Percentiles rank a stretch among this genome's conserved stretches.
Evolutionary conservation across 352 stramenopile genomes (phyloP).

Genomic region (Phytophthora tubulina): DNA sequence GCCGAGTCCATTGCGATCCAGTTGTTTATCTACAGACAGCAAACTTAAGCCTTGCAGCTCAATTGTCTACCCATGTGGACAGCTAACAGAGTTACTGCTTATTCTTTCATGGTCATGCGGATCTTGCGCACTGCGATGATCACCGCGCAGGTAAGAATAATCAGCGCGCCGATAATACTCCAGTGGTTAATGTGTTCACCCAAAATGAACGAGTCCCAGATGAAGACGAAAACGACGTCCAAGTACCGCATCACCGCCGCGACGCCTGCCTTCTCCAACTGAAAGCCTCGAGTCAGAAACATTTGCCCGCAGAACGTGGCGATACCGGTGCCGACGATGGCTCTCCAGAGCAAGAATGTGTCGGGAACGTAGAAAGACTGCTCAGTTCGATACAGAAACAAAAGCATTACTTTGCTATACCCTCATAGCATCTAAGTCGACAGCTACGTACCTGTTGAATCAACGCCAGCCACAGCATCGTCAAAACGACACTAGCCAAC

Average conservation of each 20-base stretch:
- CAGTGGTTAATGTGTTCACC: conserved; percentile 64
- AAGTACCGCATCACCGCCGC: conserved; percentile 77
- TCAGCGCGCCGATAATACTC: conserved; percentile 63
- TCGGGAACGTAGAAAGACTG: conserved; percentile 42
- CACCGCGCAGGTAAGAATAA: conserved; percentile 64
- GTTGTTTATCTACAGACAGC: neutral
- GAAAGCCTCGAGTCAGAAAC: conserved; percentile 73
- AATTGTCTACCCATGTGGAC: neutral
- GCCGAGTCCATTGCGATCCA: conserved; percentile 46
- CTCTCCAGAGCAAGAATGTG: conserved; percentile 52
- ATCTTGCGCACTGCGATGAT: conserved; percentile 61
- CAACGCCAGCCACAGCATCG: conserved; percentile 49
- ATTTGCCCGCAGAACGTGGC: conserved; percentile 66
- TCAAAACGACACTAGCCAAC: conserved; percentile 51
- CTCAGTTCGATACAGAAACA: neutral
- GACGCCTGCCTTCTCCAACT: conserved; percentile 72
- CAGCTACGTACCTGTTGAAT: conserved; percentile 49
- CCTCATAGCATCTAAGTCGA: neutral
- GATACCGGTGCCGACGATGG: conserved; percentile 54
- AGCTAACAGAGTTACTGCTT: neutral
- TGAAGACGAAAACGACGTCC: conserved; percentile 79
- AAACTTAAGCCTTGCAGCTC: neutral
- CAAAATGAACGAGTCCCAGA: conserved; percentile 69
- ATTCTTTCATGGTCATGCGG: conserved; percentile 23
- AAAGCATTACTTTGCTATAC: neutral